phyloP scores from a whole-genome alignment of 2,329 filamentous ascomycete genomes.

The Didymella glomerata region DNA sequence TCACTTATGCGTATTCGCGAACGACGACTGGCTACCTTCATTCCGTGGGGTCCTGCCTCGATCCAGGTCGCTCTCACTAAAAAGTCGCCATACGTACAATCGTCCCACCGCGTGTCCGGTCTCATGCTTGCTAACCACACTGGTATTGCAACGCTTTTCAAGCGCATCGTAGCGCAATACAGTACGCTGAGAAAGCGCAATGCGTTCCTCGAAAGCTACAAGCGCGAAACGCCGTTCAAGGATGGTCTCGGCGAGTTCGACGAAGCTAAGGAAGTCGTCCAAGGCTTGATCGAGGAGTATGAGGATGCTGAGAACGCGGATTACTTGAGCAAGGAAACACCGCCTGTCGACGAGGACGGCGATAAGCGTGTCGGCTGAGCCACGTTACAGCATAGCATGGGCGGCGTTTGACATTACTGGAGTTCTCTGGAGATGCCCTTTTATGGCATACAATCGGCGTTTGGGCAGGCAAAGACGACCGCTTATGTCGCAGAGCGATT shows the following conservation, averaged over 20 bases:
- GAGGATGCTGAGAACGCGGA: conserved; percentile 91
- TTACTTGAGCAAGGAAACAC: conserved; percentile 79
- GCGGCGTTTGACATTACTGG: conserved; percentile 21
- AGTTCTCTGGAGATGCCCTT: conserved; percentile 20
- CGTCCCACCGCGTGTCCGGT: conserved; percentile 92
- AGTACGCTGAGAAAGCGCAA: conserved; percentile 95
- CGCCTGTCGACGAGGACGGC: conserved; percentile 48
- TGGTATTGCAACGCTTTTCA: conserved; percentile 95
- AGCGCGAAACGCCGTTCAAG: conserved; percentile 91
- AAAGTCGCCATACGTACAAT: conserved; percentile 93
- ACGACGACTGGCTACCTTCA: conserved; percentile 91
- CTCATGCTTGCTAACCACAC: conserved; percentile 99
- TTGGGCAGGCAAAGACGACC: conserved; percentile 18
- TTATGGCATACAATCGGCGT: conserved; percentile 17
- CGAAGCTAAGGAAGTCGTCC: conserved; percentile 89
- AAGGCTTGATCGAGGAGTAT: conserved; percentile 91
- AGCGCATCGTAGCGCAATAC: conserved; percentile 90
- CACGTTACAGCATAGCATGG: conserved; percentile 4
- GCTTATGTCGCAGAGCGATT: conserved; percentile 17
- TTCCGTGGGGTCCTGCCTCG: conserved; percentile 96
- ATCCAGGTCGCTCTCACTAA: conserved; percentile 98
- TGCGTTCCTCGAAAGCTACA: conserved; percentile 95
- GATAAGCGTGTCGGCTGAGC: conserved; percentile 40
- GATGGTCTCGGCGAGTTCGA: conserved; percentile 96
- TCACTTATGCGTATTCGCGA: conserved; percentile 95